Conservation (phyloP, 768 basidiomycete species). For the Podaxis sp. region DNA sequence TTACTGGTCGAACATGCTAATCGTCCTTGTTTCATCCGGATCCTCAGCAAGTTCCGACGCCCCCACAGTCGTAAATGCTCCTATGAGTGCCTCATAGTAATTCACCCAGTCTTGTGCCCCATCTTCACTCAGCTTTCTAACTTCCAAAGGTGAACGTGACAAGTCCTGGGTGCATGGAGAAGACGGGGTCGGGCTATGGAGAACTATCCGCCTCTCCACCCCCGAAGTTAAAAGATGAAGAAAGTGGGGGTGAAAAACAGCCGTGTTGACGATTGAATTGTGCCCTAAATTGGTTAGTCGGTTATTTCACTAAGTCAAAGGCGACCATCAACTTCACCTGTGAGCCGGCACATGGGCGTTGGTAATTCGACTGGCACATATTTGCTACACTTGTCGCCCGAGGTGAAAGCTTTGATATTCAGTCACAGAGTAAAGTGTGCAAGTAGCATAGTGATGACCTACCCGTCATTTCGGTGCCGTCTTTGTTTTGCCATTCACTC, state of each 20-base stretch:
- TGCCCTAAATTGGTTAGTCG: conserved; percentile 48
- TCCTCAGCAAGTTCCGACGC: conserved; percentile 24
- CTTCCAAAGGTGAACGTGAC: conserved; percentile 42
- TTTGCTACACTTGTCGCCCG: conserved; percentile 36
- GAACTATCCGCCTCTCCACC: conserved; percentile 65
- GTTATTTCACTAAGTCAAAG: not conserved
- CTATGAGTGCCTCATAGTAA: conserved; percentile 37
- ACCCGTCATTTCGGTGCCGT: conserved; percentile 39
- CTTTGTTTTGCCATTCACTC: conserved; percentile 44
- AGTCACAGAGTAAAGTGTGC: not conserved
- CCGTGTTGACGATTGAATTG: conserved; percentile 74
- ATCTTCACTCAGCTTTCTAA: conserved; percentile 43
- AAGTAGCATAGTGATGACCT: not conserved
- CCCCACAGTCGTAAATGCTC: conserved; percentile 27
- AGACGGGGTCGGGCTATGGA: conserved; percentile 65
- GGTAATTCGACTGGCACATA: conserved; percentile 63
- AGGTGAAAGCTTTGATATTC: conserved; percentile 33
- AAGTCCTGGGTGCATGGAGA: conserved; percentile 55
- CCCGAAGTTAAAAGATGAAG: conserved; percentile 70
- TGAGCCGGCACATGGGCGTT: conserved; percentile 59
- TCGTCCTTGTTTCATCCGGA: conserved; percentile 47
- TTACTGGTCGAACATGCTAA: conserved; percentile 75
- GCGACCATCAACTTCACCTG: conserved; percentile 37
- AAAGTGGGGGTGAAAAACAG: conserved; percentile 69
- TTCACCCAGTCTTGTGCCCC: conserved; percentile 32